Evolutionary conservation across 331 rosid species (phyloP).

Genomic region (Telfairia occidentalis): DNA sequence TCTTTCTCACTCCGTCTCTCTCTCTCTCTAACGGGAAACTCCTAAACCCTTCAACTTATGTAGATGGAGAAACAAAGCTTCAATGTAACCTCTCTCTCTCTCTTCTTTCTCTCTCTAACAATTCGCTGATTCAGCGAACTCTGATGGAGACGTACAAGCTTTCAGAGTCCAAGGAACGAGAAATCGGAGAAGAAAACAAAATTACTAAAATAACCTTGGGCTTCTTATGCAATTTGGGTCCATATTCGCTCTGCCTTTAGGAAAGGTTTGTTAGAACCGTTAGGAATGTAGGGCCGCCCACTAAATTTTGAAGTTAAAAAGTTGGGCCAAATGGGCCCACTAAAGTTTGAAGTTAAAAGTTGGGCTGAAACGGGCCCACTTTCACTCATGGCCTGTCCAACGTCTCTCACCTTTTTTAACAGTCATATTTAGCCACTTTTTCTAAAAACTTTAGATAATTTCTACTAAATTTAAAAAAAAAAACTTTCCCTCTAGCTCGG

Average conservation of each 20-base stretch:
- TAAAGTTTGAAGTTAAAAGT: background rate
- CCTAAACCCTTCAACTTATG: background rate
- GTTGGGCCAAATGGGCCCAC: conserved; percentile 4
- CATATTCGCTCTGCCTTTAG: background rate
- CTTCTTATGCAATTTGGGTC: background rate
- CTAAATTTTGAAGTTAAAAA: background rate
- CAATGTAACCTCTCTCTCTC: conserved; percentile 18
- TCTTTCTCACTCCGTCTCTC: background rate
- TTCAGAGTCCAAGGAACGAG: conserved; percentile 3
- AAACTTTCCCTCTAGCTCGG: no score
- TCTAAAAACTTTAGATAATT: background rate
- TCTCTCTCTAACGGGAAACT: background rate
- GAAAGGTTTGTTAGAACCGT: conserved; percentile 11
- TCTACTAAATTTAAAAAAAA: no score
- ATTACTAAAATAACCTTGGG: conserved; percentile 12
- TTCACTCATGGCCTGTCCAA: background rate
- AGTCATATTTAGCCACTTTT: background rate
- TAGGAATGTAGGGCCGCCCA: background rate
- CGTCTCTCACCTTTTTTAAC: no score
- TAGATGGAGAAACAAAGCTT: background rate
- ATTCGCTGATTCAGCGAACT: conserved; percentile 14
- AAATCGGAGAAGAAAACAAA: background rate
- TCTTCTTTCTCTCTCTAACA: conserved; percentile 17
- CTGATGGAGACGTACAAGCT: background rate
- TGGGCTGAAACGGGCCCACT: conserved; percentile 1